Base-by-base conservation (phyloP, 805 yeast genomes). In the Teunomyces aglyptinius region DNA sequence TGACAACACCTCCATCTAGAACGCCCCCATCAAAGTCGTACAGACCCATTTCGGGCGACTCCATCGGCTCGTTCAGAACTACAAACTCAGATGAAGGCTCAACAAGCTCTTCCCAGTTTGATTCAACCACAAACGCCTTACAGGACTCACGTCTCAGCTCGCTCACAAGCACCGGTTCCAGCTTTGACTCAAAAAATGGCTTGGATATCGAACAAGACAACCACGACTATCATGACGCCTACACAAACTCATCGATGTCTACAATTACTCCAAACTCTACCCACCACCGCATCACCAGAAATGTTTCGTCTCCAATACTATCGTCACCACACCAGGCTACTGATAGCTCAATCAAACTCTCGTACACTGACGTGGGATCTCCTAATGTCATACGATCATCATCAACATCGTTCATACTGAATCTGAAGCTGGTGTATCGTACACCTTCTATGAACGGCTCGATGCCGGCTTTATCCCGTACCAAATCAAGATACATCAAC, bases 131-230 rank as follows among this genome's bases (percentile, higher is more conserved):
- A 22, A 35, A 34, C 32, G 6, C 35, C 15, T 33, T 36, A 28
- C 13, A 42, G 26, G 74, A 69, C 47, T 67, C 73, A 6, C 59
- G 75, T 27, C 59, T 68, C 42, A 70, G 73, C 55, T 65, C 73
- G 16, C 52, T 71, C 52, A 68, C 75, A 6, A 58, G 63, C 45
- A 49, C 57, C 12, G 51, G 54, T 20, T 56, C 65, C 11, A 54
- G 44, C 13, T 36, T 22, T 6, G 43, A 38, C 45, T 38, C 43
- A 22, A 47, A 50, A 16, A 49, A 43, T 3, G 49, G 43, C 5
- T 36, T 38, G 35, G 47, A 44, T n/a, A 49, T 48, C 13, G 43
- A 42, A 12, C 49, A 40, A 6, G 29, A 45, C 11, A 43, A 47
- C 15, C 45, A 35, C 7, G 48, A 34, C 12, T 28, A 39, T 10